phyloP scores from a whole-genome alignment of 257 asterid genomes.

The Forsythia viridissima region DNA sequence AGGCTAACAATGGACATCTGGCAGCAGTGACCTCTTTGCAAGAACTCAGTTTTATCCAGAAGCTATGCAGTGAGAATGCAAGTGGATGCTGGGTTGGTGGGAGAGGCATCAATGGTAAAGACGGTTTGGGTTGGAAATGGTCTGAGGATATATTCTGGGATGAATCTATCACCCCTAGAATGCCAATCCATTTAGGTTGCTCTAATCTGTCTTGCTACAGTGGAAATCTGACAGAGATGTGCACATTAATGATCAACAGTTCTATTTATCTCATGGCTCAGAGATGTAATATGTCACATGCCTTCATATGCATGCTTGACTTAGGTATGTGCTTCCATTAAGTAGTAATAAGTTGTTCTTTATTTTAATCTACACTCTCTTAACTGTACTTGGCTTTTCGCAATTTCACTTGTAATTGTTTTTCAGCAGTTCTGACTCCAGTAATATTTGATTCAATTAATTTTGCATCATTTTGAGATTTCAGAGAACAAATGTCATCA shows the following conservation, averaged over 20 bases:
- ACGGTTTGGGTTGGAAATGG: constrained; percentile 63
- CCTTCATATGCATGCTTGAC: constrained; percentile 68
- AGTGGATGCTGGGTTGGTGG: constrained; percentile 95
- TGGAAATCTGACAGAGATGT: constrained; percentile 37
- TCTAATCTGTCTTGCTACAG: constrained; percentile 45
- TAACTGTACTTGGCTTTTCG: constrained; percentile 4
- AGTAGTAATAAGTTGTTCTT: constrained; percentile 4
- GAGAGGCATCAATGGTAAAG: constrained; percentile 34
- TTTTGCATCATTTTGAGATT: constrained; percentile 18
- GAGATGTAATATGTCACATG: constrained; percentile 61
- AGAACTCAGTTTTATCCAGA: constrained; percentile 56
- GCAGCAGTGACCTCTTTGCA: constrained; percentile 58
- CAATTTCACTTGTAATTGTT: constrained; percentile 7
- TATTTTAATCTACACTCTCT: constrained; percentile 10
- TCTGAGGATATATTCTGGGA: constrained; percentile 73
- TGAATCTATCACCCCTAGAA: constrained; percentile 33
- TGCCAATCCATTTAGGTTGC: constrained; percentile 42
- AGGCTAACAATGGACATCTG: constrained; percentile 57
- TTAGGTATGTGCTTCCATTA: constrained; percentile 45
- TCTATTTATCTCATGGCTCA: constrained; percentile 51
- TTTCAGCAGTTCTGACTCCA: constrained; percentile 3
- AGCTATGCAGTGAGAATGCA: constrained; percentile 50
- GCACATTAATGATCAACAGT: constrained; percentile 60
- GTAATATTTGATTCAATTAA: not conserved
- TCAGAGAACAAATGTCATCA: constrained; percentile 74